A percentile compares a stretch with the other conserved stretches of the same genome.
phyloP scores from a whole-genome alignment of 2,329 filamentous ascomycete species.

The Lachnellula suecica region DNA sequence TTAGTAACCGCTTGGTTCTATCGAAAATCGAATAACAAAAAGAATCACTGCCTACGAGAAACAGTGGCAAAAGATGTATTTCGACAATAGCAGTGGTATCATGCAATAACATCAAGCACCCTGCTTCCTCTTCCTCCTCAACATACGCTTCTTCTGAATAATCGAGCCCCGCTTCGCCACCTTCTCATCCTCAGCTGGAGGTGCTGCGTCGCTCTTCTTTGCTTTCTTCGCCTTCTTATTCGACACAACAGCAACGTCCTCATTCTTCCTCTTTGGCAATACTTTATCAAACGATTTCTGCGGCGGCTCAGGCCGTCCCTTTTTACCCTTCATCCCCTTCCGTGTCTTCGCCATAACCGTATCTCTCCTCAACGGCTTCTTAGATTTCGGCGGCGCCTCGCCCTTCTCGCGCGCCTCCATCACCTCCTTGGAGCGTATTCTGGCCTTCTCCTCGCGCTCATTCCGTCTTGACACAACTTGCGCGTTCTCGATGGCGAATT shows the following conservation, averaged over 20 bases:
- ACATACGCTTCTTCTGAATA: slow-evolving; percentile 80
- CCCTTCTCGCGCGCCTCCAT: slow-evolving; percentile 32
- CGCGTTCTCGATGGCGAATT: slow-evolving; percentile 97
- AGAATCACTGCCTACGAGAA: background rate
- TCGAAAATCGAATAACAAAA: background rate
- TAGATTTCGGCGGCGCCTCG: slow-evolving; percentile 32
- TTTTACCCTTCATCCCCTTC: slow-evolving; percentile 33
- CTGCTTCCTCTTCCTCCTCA: slow-evolving; percentile 56
- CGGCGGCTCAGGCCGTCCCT: slow-evolving; percentile 17
- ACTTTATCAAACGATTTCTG: slow-evolving; percentile 25
- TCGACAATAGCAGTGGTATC: slow-evolving; percentile 5
- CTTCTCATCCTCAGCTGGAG: slow-evolving; percentile 49
- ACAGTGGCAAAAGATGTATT: background rate
- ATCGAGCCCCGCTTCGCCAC: slow-evolving; percentile 69
- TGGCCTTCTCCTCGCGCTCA: slow-evolving; percentile 58
- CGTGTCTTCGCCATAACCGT: slow-evolving; percentile 35
- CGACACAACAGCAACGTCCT: slow-evolving; percentile 1
- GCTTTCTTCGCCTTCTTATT: slow-evolving; percentile 15
- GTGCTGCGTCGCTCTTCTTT: slow-evolving; percentile 30
- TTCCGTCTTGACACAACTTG: slow-evolving; percentile 85
- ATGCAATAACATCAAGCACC: slow-evolving; percentile 13
- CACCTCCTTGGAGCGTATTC: slow-evolving; percentile 38
- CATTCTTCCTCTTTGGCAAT: slow-evolving; percentile 12
- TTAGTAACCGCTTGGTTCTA: too few species aligned
- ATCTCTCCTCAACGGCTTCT: slow-evolving; percentile 31